phyloP scores from a whole-genome alignment of 768 basidiomycete species.

The Punctularia strigosozonata region DNA sequence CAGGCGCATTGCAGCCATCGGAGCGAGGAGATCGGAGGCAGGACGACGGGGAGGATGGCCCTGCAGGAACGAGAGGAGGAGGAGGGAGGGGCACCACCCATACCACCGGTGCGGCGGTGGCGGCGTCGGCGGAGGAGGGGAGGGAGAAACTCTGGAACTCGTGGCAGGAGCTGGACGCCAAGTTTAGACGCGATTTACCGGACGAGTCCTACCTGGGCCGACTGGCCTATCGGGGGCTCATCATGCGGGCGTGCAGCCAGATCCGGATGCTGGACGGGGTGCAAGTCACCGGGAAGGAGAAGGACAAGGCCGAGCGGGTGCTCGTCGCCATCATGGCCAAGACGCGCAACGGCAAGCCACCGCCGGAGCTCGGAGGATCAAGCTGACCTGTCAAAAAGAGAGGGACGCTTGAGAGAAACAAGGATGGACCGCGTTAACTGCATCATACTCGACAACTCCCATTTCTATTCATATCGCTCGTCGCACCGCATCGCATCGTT shows the following conservation, averaged over 20 bases:
- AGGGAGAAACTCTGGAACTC: constrained; percentile 7
- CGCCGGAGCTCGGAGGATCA: too few relatives aligned
- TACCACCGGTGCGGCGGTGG: constrained; percentile 7
- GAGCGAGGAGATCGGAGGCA: constrained; percentile 18
- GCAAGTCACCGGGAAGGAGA: constrained; percentile 71
- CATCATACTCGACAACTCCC: too few relatives aligned
- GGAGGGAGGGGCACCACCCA: constrained; percentile 12
- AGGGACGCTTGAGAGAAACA: too few relatives aligned
- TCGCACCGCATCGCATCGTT: too few relatives aligned
- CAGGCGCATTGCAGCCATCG: constrained; percentile 56
- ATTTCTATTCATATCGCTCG: too few relatives aligned
- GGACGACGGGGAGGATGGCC: constrained; percentile 15
- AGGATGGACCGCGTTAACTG: too few relatives aligned
- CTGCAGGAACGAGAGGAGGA: constrained; percentile 21
- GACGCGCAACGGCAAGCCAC: constrained; percentile 17
- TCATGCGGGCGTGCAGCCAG: constrained; percentile 63
- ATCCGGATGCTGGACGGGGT: constrained; percentile 81
- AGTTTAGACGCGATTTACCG: constrained; percentile 84
- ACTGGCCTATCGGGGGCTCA: constrained; percentile 78
- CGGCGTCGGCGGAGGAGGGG: constrained; percentile 6
- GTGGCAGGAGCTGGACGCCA: constrained; percentile 74
- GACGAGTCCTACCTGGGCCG: constrained; percentile 82
- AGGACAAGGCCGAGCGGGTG: constrained; percentile 66
- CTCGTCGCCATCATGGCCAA: constrained; percentile 41
- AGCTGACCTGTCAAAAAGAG: too few relatives aligned